phyloP scores from a whole-genome alignment of 83 land plant genomes.

The Thuja plicata region DNA sequence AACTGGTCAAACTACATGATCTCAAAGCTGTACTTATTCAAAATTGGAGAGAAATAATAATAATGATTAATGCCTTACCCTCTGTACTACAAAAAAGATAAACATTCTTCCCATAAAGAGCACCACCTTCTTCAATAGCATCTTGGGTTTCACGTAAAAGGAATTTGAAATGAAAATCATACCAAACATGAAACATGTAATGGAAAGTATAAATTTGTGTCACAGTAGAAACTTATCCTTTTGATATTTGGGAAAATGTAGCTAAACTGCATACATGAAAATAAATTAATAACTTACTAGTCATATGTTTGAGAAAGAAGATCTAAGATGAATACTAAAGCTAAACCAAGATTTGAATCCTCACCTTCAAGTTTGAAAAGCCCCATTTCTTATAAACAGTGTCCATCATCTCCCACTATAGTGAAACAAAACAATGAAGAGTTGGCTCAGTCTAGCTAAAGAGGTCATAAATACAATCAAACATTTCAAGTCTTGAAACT shows the following conservation, averaged over 20 bases:
- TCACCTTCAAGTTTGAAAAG: conserved; percentile 84
- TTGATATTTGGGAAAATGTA: not conserved
- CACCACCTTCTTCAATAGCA: conserved; percentile 71
- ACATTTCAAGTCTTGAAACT: too few relatives aligned
- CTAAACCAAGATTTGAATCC: conserved; percentile 1
- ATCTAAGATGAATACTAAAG: not conserved
- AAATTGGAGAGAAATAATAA: conserved; percentile 1
- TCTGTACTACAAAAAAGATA: conserved; percentile 93
- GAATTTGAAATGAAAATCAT: not conserved
- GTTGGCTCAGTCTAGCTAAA: not conserved
- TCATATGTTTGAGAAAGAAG: not conserved
- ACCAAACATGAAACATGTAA: not conserved
- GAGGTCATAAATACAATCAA: not conserved
- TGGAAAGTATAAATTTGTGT: not conserved
- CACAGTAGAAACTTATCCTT: not conserved
- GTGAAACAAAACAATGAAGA: not conserved
- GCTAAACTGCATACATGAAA: not conserved
- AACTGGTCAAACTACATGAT: not conserved
- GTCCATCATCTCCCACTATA: conserved; percentile 94
- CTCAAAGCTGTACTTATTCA: not conserved
- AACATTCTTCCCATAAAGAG: conserved; percentile 67
- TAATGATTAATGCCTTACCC: conserved; percentile 54
- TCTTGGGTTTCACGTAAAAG: conserved; percentile 29
- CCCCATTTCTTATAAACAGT: conserved; percentile 76
- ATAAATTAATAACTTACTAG: not conserved